phyloP scores from a whole-genome alignment of 139 green algal species.

The Parachlorella kessleri region DNA sequence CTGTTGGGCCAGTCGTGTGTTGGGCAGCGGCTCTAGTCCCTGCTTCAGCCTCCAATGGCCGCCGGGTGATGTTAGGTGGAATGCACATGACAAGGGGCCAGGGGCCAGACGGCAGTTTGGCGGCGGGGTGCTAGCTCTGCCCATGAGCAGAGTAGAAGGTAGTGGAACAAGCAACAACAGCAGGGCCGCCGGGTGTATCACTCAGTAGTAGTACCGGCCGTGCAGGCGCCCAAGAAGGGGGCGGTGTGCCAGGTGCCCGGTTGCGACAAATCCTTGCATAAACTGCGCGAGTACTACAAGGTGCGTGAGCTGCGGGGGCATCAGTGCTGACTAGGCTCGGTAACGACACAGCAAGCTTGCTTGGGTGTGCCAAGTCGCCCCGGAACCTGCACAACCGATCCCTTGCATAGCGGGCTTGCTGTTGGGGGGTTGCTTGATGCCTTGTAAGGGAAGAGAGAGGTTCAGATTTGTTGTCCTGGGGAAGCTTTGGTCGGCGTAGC shows the following conservation, averaged over 20 bases:
- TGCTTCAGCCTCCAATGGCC: no score
- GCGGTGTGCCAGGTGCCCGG: constrained; percentile 35
- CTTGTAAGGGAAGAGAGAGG: neutral
- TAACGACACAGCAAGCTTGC: neutral
- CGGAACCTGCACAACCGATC: neutral
- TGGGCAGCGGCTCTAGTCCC: no score
- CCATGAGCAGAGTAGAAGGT: no score
- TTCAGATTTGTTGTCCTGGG: neutral
- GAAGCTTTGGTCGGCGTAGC: neutral
- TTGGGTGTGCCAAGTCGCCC: neutral
- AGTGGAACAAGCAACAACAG: no score
- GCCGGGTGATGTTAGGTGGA: no score
- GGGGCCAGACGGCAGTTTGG: no score
- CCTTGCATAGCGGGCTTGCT: neutral
- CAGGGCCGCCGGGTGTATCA: no score
- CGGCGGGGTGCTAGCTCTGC: no score
- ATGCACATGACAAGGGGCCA: no score
- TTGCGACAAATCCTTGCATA: constrained; percentile 39
- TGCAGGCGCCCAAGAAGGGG: constrained; percentile 25
- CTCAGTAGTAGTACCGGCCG: no score
- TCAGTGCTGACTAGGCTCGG: neutral
- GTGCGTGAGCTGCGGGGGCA: neutral
- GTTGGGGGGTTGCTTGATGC: neutral
- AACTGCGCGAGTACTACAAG: constrained; percentile 52
- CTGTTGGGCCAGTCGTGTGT: no score